These are phyloP conservation scores for Sugiyamaella valdiviana DNA, from an alignment of 805 yeast species.

Conservation along the genomic window DNA sequence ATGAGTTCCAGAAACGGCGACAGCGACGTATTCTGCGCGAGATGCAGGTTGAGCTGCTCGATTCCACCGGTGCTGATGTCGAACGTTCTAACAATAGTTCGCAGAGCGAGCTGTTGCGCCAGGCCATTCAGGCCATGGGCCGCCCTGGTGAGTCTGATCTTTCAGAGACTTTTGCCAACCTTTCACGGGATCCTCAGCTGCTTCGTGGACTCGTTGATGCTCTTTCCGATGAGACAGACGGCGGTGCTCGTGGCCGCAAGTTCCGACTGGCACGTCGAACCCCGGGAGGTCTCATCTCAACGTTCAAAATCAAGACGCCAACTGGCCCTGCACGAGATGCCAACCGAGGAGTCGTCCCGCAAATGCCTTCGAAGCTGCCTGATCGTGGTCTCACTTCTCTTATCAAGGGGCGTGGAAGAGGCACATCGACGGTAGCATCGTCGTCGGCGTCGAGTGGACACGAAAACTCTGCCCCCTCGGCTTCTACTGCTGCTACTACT, in stretches of 20 bases:
- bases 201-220: neutral
- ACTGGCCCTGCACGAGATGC: neutral
- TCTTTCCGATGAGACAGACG: neutral
- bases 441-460: neutral
- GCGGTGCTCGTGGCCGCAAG: neutral
- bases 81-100: constrained; percentile 9
- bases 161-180: constrained; percentile 5
- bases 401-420: constrained; percentile 2
- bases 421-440: neutral
- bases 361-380: constrained; percentile 9
- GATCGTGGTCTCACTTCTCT: constrained; percentile 12
- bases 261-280: neutral
- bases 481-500: neutral
- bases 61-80: neutral
- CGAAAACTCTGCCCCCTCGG: neutral
- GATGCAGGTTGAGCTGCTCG: constrained; percentile 3
- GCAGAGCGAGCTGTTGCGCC: neutral
- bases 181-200: constrained; percentile 2
- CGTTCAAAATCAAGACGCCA: constrained; percentile 10
- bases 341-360: neutral
- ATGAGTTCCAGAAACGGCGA: constrained; percentile 62
- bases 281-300: constrained; percentile 10
- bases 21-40: constrained; percentile 48
- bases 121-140: neutral
- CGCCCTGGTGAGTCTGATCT: neutral